Evolutionary conservation across 2,329 filamentous ascomycete species (phyloP), one percentile per base, ranked within the genome.

Genomic region (Arthrobotrys pseudoclavata): DNA sequence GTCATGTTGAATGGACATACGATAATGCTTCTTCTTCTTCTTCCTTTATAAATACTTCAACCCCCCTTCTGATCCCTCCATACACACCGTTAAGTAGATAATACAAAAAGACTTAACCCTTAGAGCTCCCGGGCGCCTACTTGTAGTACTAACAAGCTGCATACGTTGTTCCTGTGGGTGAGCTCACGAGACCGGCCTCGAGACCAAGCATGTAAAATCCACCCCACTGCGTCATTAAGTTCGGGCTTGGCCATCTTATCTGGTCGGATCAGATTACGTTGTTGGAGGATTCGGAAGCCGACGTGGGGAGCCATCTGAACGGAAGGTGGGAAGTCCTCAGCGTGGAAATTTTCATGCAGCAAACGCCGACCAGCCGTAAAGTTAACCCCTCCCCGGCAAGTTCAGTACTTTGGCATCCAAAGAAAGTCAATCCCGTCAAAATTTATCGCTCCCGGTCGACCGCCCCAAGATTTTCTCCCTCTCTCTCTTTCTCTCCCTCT

Each of bases 211-310:
- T 15, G 13, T 40, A 40, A 40, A n/a, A 4, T 5, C 6, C n/a
- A 1, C 18, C 42, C 42, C 18, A 57, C 52, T 34, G 52, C 52
- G 50, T 24, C 50, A 53, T 57, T 34, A 26, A 50, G 20, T 24
- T 24, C 48, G 69, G 22, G 47, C 71, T 76, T 76, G 72, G 72
- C 72, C 72, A 76, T 76, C 72, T 76, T 76, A 76, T 76, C 72
- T 26, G 40, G 61, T 37, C 72, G 72, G 72, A 76, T 76, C 72
- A 70, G 72, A 76, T 76, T 76, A 76, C 67, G 72, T 47, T 57
- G 47, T 55, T 57, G 68, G 63, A 67, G 26, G 9, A 31, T 50
- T 57, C 52, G 68, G 68, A 47, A 57, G 22, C 67, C 53, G 60
- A 22, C 72, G 66, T 64, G 63, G 57, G 70, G 70, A 69, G 64